Conservation (phyloP, 345 rosid genomes). For the Kandelia obovata region DNA sequence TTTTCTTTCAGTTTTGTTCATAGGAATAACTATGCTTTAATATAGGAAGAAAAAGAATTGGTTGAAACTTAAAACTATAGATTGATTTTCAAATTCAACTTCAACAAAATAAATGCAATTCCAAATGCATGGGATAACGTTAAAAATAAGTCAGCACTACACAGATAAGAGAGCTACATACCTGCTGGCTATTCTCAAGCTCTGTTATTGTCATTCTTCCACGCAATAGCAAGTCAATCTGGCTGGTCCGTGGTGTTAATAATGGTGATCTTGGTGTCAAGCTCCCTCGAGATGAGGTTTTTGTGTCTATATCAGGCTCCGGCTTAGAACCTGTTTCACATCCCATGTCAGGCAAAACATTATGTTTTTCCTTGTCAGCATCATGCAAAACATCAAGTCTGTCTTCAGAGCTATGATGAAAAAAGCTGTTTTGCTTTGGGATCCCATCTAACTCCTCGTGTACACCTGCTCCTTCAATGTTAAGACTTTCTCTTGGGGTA, state of each 20-base stretch:
- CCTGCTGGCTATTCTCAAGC: conserved; percentile 84
- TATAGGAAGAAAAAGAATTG: no score
- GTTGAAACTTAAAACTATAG: no score
- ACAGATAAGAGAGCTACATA: conserved; percentile 14
- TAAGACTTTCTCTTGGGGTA: conserved; percentile 50
- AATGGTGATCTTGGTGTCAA: conserved; percentile 89
- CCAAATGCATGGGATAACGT: no score
- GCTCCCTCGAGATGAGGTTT: conserved; percentile 66
- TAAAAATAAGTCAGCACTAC: no score
- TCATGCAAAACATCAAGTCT: conserved; percentile 56
- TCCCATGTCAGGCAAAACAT: conserved; percentile 40
- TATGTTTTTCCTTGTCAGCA: conserved; percentile 47
- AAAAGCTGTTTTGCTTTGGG: conserved; percentile 30
- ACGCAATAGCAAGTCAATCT: conserved; percentile 69
- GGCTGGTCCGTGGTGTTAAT: conserved; percentile 67
- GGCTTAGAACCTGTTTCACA: conserved; percentile 33
- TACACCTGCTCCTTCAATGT: conserved; percentile 35
- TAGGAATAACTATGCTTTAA: no score
- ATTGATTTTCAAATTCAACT: no score
- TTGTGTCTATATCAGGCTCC: conserved; percentile 41
- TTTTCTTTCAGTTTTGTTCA: no score
- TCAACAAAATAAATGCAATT: no score
- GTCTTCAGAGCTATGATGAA: conserved; percentile 54
- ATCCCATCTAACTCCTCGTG: conserved; percentile 48
- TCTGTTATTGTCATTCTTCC: conserved; percentile 69